These are phyloP conservation scores for Asterella californica DNA, from an alignment of 225 moss, liverwort and hornwort species.

Conservation along the genomic window DNA sequence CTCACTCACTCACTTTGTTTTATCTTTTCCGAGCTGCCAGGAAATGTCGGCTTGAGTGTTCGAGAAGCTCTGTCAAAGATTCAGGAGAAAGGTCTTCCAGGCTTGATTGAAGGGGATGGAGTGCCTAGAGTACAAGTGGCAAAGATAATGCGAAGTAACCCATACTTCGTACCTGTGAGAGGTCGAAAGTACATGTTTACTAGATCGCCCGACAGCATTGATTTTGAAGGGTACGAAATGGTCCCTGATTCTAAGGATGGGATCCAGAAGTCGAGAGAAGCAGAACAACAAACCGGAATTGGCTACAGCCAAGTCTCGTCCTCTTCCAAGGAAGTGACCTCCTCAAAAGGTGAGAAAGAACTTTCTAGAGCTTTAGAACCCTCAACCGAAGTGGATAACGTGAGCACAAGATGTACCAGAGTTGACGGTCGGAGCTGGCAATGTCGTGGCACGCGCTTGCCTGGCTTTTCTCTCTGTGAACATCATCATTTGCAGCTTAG, in stretches of 20 bases:
- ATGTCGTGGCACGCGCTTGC: slow-evolving; percentile 20
- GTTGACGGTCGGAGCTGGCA: slow-evolving; percentile 25
- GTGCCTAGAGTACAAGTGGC: slow-evolving; percentile 57
- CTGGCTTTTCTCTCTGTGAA: slow-evolving; percentile 23
- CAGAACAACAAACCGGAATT: neutral
- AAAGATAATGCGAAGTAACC: slow-evolving; percentile 44
- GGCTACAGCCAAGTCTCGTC: neutral
- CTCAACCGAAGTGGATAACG: neutral
- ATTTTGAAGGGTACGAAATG: neutral
- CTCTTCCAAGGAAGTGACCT: neutral
- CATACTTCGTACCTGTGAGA: slow-evolving; percentile 47
- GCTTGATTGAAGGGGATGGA: slow-evolving; percentile 42
- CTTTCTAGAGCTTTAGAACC: neutral
- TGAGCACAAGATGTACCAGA: slow-evolving; percentile 16
- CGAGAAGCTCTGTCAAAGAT: slow-evolving; percentile 53
- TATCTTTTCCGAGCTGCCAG: slow-evolving; percentile 18
- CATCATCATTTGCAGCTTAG: slow-evolving; percentile 22
- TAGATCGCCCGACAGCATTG: neutral
- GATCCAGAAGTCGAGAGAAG: neutral
- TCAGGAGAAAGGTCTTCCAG: slow-evolving; percentile 48
- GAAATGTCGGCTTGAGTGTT: slow-evolving; percentile 42
- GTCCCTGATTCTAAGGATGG: neutral
- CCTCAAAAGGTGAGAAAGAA: neutral
- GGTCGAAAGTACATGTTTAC: slow-evolving; percentile 47
- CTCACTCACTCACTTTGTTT: slow-evolving; percentile 7